These are phyloP conservation scores for barrel medic (Medicago truncatula) DNA, from an alignment of 306 rosid genomes.

Conservation along the genomic window DNA sequence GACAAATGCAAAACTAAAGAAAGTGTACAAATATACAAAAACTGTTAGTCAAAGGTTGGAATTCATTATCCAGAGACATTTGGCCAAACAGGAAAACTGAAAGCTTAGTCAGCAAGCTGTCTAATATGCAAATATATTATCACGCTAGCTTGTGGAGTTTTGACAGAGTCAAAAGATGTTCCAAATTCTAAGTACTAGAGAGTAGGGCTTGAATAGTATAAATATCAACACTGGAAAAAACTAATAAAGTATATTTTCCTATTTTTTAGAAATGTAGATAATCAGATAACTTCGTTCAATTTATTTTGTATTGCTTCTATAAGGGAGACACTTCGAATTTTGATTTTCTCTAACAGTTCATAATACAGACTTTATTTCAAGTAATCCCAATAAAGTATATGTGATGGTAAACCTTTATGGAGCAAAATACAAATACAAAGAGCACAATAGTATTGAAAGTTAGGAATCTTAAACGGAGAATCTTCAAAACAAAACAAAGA, in stretches of 20 bases:
- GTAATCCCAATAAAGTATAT: conserved; percentile 1
- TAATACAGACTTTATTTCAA: conserved; percentile 5
- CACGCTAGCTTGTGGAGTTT: too few species aligned
- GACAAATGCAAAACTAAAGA: too few species aligned
- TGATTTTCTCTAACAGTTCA: neutral
- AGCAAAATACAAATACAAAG: conserved; percentile 9
- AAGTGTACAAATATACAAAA: too few species aligned
- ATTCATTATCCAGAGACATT: too few species aligned
- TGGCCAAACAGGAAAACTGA: too few species aligned
- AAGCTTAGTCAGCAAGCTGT: too few species aligned
- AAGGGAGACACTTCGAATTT: neutral
- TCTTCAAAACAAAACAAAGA: conserved; percentile 20
- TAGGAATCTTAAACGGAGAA: conserved; percentile 13
- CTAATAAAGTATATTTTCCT: neutral
- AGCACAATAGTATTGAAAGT: neutral
- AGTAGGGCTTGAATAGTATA: neutral
- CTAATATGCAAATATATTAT: too few species aligned
- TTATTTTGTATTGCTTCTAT: neutral
- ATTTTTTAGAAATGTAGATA: neutral
- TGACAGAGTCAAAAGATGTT: neutral
- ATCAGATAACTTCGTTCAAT: neutral
- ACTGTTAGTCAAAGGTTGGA: too few species aligned
- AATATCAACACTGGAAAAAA: neutral
- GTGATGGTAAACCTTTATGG: neutral
- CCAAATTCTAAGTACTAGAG: neutral